Conservation (phyloP, 192 early-diverging fungal genomes). For the Phycomyces nitens region DNA sequence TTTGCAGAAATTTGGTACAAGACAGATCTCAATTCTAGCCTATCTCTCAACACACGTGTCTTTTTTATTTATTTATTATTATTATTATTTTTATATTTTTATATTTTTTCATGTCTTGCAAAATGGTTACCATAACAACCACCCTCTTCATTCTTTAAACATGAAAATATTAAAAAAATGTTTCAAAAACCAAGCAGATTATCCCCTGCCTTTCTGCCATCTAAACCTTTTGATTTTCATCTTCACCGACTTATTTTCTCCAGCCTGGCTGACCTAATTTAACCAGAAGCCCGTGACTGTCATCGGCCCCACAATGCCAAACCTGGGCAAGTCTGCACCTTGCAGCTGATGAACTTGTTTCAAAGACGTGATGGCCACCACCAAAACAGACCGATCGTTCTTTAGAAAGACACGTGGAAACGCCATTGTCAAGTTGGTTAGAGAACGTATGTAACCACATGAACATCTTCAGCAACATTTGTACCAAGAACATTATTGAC, state of each 20-base stretch:
- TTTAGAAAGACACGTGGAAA: slow-evolving; percentile 51
- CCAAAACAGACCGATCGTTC: slow-evolving; percentile 27
- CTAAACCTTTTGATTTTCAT: too few relatives aligned
- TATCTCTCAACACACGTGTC: slow-evolving; percentile 7
- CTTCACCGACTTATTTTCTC: too few relatives aligned
- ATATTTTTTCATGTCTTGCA: neutral
- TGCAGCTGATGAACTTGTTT: neutral
- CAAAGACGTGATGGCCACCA: neutral
- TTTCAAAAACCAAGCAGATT: too few relatives aligned
- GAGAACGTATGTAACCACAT: slow-evolving; percentile 42
- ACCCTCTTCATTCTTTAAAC: too few relatives aligned
- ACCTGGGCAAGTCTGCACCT: neutral
- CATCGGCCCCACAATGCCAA: neutral
- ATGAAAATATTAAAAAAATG: too few relatives aligned
- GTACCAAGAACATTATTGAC: too few relatives aligned
- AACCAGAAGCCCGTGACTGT: neutral
- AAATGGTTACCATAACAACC: too few relatives aligned
- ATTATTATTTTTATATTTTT: neutral
- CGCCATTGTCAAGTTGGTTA: slow-evolving; percentile 48
- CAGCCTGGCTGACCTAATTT: too few relatives aligned
- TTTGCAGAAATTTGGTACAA: neutral
- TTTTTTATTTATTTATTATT: neutral
- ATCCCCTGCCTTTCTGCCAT: too few relatives aligned
- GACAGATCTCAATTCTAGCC: neutral
- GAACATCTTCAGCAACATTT: neutral